A percentile compares a stretch with the other conserved stretches of the same genome.
Evolutionary conservation across 306 rosid genomes (phyloP).

Genomic region (Rosa multiflora): DNA sequence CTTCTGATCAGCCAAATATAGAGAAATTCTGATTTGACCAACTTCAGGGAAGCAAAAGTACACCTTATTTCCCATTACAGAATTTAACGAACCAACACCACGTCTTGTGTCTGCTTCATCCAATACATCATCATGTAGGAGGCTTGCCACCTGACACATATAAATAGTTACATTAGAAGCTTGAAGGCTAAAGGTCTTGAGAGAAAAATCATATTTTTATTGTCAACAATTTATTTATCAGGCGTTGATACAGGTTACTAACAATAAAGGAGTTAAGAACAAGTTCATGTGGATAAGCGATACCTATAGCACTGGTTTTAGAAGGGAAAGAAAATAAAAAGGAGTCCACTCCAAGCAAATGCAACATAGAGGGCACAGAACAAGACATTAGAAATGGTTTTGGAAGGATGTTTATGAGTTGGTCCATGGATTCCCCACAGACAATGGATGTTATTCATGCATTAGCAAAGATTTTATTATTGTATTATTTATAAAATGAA

Average conservation of each 20-base stretch:
- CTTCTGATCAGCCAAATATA: neutral
- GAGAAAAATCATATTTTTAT: neutral
- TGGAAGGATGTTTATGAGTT: no score
- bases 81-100: slow-evolving; percentile 81
- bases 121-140: slow-evolving; percentile 96
- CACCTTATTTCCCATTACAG: slow-evolving; percentile 95
- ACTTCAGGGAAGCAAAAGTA: neutral
- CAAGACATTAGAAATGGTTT: no score
- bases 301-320: neutral
- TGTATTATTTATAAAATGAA: no score
- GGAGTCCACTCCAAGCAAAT: no score
- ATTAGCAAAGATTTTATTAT: no score
- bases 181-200: neutral
- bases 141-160: slow-evolving; percentile 83
- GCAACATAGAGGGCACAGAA: no score
- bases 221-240: neutral
- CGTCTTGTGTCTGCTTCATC: slow-evolving; percentile 98
- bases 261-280: neutral
- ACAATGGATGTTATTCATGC: no score
- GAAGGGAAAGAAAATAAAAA: neutral
- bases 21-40: neutral
- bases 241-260: neutral
- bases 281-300: neutral
- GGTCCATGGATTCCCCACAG: no score
- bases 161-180: slow-evolving; percentile 18